Evolutionary conservation across 2,329 filamentous ascomycete species (phyloP).

Genomic region (Paecilomyces formosus): DNA sequence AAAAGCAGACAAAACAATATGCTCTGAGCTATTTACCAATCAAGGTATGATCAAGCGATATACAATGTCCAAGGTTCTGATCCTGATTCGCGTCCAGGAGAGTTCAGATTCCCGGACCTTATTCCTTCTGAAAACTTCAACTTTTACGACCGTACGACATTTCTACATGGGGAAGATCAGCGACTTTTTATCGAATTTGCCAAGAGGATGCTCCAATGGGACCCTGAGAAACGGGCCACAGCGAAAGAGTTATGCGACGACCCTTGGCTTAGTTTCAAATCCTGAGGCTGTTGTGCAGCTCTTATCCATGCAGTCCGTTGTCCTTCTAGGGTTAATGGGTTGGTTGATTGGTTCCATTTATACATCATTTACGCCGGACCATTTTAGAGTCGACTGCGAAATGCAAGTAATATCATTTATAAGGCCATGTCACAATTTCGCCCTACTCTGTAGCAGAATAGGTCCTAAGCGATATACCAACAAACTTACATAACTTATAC

Average conservation of each 20-base stretch:
- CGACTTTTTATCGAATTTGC: slow-evolving; percentile 22
- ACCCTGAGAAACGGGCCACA: slow-evolving; percentile 24
- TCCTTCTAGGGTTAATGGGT: too few relatives aligned
- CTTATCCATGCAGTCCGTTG: too few relatives aligned
- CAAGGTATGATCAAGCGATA: slow-evolving; percentile 7
- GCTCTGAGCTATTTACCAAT: slow-evolving; percentile 6
- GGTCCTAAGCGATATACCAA: too few relatives aligned
- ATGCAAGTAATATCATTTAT: too few relatives aligned
- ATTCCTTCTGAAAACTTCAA: slow-evolving; percentile 14
- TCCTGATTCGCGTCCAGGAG: slow-evolving; percentile 5
- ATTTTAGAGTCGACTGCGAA: too few relatives aligned
- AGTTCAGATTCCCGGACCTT: slow-evolving; percentile 12
- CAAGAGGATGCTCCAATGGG: slow-evolving; percentile 24
- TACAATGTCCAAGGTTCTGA: slow-evolving; percentile 2
- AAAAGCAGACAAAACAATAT: slow-evolving; percentile 4
- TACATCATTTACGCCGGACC: too few relatives aligned
- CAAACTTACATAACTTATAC: too few relatives aligned
- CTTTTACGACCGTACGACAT: slow-evolving; percentile 10
- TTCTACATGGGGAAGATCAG: slow-evolving; percentile 22
- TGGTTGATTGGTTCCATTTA: too few relatives aligned
- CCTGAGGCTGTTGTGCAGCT: neutral
- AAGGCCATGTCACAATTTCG: too few relatives aligned
- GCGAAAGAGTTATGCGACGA: slow-evolving; percentile 25
- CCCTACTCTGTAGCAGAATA: too few relatives aligned
- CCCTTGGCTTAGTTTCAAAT: slow-evolving; percentile 16